Evolutionary conservation across 2,329 filamentous ascomycete genomes (phyloP), one percentile per base, ranked within the genome.

Genomic region (Ascosphaera aggregata): DNA sequence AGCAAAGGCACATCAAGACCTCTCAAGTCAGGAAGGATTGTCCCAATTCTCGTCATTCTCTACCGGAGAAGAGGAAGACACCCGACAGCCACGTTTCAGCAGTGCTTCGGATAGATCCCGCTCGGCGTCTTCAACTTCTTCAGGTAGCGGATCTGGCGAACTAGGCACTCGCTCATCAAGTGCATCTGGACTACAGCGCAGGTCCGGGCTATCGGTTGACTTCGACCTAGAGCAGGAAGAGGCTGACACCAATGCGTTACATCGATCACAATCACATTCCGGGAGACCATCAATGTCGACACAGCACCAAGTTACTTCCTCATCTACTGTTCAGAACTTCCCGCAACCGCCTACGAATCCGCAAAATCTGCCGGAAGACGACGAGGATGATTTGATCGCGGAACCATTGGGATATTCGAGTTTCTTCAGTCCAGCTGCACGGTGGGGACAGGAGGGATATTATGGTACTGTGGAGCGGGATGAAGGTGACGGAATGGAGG

Each of bases 341-440:
- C 36, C 63, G 58, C 30, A 32, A n/a, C 19, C 64, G 63, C 41
- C 48, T 62, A 49, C 30, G 11, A 32, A 17, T 17, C 24, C 17
- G 5, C 30, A 32, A n/a, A 32, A 32, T n/a, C 30, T 32, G 30
- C 30, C 30, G 13, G 63, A 64, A 24, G 67, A 66, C 11, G 61
- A 63, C 27, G 64, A 69, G 9, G 66, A 71, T 3, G 66, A 56
- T 18, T 55, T 60, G 30, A 58, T 71, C 19, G 70, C 73, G 32
- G 71, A 77, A 44, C 73, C 75, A 47, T 70, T 78, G 56, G 74
- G 73, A 11, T 75, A 78, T 42, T 77, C 77, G 46, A 72, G 71
- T 45, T 71, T 77, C 58, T 67, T 72, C 9, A 71, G 48, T 2
- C 44, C 51, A 18, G 39, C 38, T 7, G 30, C 30, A n/a, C 30